Conservation (phyloP, 768 basidiomycete species). For the Russula sp. region DNA sequence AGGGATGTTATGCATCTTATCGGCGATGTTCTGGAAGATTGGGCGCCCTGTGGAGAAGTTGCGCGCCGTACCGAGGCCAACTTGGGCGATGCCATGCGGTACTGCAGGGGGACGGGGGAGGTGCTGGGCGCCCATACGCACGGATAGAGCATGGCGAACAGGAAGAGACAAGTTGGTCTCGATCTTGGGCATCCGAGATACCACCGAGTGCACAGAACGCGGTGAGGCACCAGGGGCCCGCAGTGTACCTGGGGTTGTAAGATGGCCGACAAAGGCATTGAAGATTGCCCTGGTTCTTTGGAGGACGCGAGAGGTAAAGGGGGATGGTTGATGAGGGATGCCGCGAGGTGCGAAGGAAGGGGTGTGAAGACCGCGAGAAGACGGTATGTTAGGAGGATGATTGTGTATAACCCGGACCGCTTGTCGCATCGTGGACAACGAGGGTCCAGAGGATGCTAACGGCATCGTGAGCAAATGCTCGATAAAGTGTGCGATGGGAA, state of each 20-base stretch:
- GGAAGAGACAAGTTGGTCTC: constrained; percentile 51
- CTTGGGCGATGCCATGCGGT: constrained; percentile 48
- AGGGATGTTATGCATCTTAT: constrained; percentile 61
- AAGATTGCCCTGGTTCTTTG: constrained; percentile 48
- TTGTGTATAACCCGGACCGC: constrained; percentile 21
- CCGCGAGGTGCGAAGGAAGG: constrained; percentile 33
- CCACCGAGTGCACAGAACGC: constrained; percentile 26
- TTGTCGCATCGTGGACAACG: constrained; percentile 24
- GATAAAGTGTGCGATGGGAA: not conserved
- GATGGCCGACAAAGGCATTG: constrained; percentile 46
- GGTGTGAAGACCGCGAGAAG: constrained; percentile 39
- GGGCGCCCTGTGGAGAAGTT: constrained; percentile 69
- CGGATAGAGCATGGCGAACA: constrained; percentile 43
- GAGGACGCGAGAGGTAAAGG: constrained; percentile 37
- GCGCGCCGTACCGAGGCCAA: constrained; percentile 70
- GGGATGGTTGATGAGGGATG: constrained; percentile 27
- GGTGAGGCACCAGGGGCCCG: constrained; percentile 29
- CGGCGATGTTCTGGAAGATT: constrained; percentile 70
- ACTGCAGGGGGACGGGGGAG: constrained; percentile 51
- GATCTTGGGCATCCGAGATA: constrained; percentile 33
- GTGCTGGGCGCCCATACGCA: constrained; percentile 39
- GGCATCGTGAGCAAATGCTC: constrained; percentile 25
- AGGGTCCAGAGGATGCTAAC: constrained; percentile 27
- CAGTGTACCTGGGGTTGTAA: constrained; percentile 47
- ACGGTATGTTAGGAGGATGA: constrained; percentile 23